Base-by-base conservation (phyloP, 2,329 filamentous ascomycete species). In the Aspergillus phoenicis region DNA sequence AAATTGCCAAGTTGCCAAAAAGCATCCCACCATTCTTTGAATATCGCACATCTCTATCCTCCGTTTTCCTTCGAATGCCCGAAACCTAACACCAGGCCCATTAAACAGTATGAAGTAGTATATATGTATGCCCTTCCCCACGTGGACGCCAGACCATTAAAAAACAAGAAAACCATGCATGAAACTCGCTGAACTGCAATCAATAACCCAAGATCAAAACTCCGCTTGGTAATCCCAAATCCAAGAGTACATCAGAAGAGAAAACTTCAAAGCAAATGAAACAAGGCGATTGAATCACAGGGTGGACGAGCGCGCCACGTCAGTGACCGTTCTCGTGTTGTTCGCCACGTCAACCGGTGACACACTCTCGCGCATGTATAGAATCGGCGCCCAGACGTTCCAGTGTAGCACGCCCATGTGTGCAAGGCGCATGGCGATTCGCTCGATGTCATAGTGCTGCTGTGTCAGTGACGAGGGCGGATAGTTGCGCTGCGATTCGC, bases 331-430 rank as follows among this genome's bases (percentile, higher is more conserved):
- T 22, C 30, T 55, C 43, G 33, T 30, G 54, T 41, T 48, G 20
- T 49, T 63, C 33, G 58, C 66, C 63, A 64, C 63, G 55, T 66
- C 66, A 58, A 57, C 61, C 17, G 62, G 58, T 49, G 62, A 62
- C 49, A 68, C 62, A 57, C 66, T 67, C 53, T 76, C 73, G 22
- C 71, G 66, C 24, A 74, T 66, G 57, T 97, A 97, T 11, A 90
- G 87, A 57, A 96, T 81, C 2, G 86, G 85, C 1, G 86, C 85
- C 92, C 93, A 98, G 3, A 97, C 89, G 52, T 91, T 85, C 93
- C 93, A 97, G 76, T 97, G 93, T 24, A 98, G 79, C 5, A 95
- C 83, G 13, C 91, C 87, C 48, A 97, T 86, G 71, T 97, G 94
- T 5, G 91, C 89, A 54, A 97, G 83, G 49, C 91, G 87, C 48